Conservation (phyloP, 345 rosid genomes). For the Cochlearia excelsa region DNA sequence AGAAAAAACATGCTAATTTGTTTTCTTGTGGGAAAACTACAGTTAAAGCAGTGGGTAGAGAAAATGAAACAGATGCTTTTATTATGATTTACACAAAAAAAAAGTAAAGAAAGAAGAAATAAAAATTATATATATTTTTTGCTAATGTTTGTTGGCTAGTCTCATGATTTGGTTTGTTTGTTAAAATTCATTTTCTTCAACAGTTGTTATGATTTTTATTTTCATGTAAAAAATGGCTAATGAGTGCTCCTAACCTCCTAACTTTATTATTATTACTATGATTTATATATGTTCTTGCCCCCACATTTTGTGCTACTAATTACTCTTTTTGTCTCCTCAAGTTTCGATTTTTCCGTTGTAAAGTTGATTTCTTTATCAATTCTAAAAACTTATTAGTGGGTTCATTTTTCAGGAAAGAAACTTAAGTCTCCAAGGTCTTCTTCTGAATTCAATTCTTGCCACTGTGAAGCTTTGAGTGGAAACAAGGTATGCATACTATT, state of each 20-base stretch:
- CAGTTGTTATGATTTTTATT: conserved; percentile 37
- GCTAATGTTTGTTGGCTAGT: conserved; percentile 39
- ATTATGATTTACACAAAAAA: neutral
- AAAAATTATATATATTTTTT: conserved; percentile 26
- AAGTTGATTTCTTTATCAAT: conserved; percentile 29
- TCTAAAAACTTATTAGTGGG: neutral
- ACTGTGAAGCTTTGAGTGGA: conserved; percentile 42
- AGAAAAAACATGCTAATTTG: conserved; percentile 14
- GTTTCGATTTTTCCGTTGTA: conserved; percentile 24
- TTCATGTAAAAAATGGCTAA: conserved; percentile 27
- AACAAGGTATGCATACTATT: conserved; percentile 52
- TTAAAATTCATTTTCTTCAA: conserved; percentile 29
- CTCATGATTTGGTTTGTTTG: conserved; percentile 46
- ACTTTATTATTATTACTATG: conserved; percentile 14
- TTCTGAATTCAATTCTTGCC: conserved; percentile 50
- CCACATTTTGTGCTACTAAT: conserved; percentile 33
- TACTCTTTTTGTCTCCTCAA: conserved; percentile 29
- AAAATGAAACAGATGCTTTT: conserved; percentile 36
- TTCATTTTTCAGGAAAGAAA: conserved; percentile 61
- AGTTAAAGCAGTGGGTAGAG: conserved; percentile 35
- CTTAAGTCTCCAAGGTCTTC: conserved; percentile 41
- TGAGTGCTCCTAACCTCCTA: conserved; percentile 29
- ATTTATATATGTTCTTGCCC: conserved; percentile 12
- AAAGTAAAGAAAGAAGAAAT: conserved; percentile 1
- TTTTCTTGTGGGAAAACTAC: conserved; percentile 27